Evolutionary conservation across 1,284 basidiomycete species (phyloP).

Genomic region (Rhodotorula sp.): DNA sequence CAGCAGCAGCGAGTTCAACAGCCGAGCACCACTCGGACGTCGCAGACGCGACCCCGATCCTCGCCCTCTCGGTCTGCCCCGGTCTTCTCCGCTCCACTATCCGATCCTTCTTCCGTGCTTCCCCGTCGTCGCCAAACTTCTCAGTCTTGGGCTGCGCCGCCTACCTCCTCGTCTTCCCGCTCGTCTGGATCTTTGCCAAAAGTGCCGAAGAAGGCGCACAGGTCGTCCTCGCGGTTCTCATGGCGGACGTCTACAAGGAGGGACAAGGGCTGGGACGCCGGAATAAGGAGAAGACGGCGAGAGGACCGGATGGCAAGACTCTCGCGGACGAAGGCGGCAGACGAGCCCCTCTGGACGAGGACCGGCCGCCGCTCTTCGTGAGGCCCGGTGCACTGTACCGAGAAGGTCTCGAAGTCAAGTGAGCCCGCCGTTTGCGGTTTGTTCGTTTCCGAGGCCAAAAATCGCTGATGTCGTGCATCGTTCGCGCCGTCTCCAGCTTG

Average conservation of each 20-base stretch:
- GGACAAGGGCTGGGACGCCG: neutral
- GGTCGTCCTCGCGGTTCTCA: conserved; percentile 19
- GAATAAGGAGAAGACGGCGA: neutral
- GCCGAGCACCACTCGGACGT: neutral
- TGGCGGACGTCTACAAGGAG: conserved; percentile 10
- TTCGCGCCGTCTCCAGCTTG: neutral
- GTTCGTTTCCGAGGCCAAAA: neutral
- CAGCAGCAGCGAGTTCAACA: neutral
- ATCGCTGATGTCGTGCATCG: neutral
- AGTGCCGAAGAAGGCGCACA: conserved; percentile 26
- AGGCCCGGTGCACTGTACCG: conserved; percentile 30
- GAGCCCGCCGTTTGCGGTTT: neutral
- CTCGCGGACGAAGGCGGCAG: neutral
- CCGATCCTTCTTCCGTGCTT: conserved; percentile 12
- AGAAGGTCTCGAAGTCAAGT: conserved; percentile 34
- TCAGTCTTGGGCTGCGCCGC: conserved; percentile 9
- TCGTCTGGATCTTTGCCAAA: conserved; percentile 35
- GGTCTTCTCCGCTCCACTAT: conserved; percentile 28
- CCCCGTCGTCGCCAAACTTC: neutral
- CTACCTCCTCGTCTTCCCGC: conserved; percentile 17
- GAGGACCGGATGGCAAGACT: conserved; percentile 1
- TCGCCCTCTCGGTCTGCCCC: conserved; percentile 27
- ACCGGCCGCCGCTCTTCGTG: conserved; percentile 10
- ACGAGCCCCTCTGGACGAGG: neutral
- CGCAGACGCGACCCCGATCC: conserved; percentile 13